Percentiles rank a stretch among this genome's conserved stretches.
Conservation (phyloP, 2,329 filamentous ascomycete species). For the Lithohypha guttulata region DNA sequence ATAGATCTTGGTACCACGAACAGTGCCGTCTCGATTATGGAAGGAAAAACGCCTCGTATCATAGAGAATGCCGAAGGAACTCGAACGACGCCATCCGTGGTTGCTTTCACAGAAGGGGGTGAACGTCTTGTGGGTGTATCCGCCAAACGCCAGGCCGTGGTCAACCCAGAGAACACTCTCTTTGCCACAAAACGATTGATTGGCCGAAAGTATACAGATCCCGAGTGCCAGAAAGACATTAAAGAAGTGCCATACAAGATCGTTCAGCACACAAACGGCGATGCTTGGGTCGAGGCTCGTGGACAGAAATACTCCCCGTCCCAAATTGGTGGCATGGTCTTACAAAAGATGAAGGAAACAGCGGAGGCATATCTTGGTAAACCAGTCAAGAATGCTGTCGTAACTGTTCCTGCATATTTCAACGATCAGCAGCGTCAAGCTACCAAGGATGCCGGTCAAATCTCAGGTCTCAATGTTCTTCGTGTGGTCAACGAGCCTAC, state of each 20-base stretch:
- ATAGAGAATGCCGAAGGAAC: constrained; percentile 98
- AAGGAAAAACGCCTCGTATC: constrained; percentile 88
- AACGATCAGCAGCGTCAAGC: constrained; percentile 97
- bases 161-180: constrained; percentile 96
- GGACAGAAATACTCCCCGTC: constrained; percentile 94
- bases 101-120: constrained; percentile 89
- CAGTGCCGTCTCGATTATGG: constrained; percentile 94
- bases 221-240: constrained; percentile 90
- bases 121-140: constrained; percentile 95
- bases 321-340: constrained; percentile 93
- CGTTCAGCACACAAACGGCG: constrained; percentile 89
- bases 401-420: constrained; percentile 96
- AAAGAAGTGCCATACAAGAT: constrained; percentile 99
- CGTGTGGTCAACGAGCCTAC: constrained; percentile 98
- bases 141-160: constrained; percentile 94
- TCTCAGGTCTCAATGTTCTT: constrained; percentile 88
- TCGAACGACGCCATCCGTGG: constrained; percentile 84
- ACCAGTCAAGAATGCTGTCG: constrained; percentile 87
- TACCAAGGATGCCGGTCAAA: constrained; percentile 96
- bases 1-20: constrained; percentile 98
- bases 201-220: constrained; percentile 89
- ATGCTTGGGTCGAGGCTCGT: constrained; percentile 89
- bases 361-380: constrained; percentile 87
- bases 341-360: constrained; percentile 99
- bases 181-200: constrained; percentile 99